Base-by-base conservation (phyloP, 805 yeast species). In the Candida ipomoeae region DNA sequence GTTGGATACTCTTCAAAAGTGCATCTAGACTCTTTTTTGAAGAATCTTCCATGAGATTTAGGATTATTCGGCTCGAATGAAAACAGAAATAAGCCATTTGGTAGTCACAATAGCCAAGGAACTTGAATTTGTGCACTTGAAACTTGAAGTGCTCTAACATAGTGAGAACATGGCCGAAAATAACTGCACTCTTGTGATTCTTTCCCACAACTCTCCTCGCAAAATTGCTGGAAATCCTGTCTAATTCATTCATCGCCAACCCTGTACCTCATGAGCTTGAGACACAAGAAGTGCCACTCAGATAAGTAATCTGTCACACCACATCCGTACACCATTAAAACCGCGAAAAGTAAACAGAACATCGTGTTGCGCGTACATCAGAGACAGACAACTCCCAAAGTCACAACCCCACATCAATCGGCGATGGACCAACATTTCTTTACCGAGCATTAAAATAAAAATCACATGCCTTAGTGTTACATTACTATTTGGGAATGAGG, bases 51-150 rank as follows among this genome's bases (percentile, higher is more conserved):
- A 44, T 14, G 23, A 18, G 21, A 3, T 26, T 20, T 8, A 44
- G 20, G 20, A 44, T 32, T 15, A 14, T 10, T 17, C n/a, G 49
- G 29, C 54, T 52, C 3, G 49, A 21, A 2, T 33, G 41, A 32
- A 38, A 68, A 47, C 65, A 55, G 1, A 73, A 58, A 49, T 62
- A 68, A 2, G 74, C 71, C 46, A 69, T 44, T 50, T 69, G 74
- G 53, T 61, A 64, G 52, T 73, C 77, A 52, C 77, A 73, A 46
- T 63, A 64, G 1, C 69, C 67, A n/a, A 65, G 34, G 21, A 48
- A 55, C 3, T 62, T 58, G 11, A 59, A 50, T 48, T 69, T 67
- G 38, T 63, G 62, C 31, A 55, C 46, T 54, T 73, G 73, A 46
- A 64, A 64, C 41, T 63, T 66, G 56, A 71, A 66, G 29, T 63